Evolutionary conservation across 306 rosid species (phyloP), one percentile per base, ranked within the genome.

Genomic region (Trifolium fragiferum): DNA sequence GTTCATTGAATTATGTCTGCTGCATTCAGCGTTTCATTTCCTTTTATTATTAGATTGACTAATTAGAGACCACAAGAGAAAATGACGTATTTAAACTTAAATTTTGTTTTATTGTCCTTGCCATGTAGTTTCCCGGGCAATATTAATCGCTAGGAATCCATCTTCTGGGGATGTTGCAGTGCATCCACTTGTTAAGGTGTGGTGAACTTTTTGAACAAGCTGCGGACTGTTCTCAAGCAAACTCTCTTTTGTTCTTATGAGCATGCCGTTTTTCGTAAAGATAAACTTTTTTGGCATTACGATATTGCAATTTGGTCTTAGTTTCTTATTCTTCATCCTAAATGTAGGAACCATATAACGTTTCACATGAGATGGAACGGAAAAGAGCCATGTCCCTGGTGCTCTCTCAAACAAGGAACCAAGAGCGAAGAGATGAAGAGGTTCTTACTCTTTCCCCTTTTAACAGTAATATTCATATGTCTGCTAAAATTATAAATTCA

Each of bases 351-450:
- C 83, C 89, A 10, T 92, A 87, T 76, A 90, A 87, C 64, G 82
- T 87, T 77, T 80, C 91, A 20, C 99, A 85, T 76, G 99, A 92
- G 81, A 80, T 82, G 57, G 96, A 92, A 51, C 87, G 97, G 68
- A 92, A 92, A 80, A 84, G 91, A 66, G 97, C 99, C 19, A 72
- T 92, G 70, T 92, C 93, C 74, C 86, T 92, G 98, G 89, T 90
- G 53, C 99, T 95, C 77, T 95, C 97, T 66, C 98, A 90, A 80
- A 90, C 98, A 76, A 95, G 90, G 84, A 90, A 76, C 40, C 98
- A 92, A 83, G 98, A 92, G 79, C 82, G 83, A 41, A 90, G 81
- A 89, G 98, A 95, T 85, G 85, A 82, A 16, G 99, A 92, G 99
- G 99, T 92, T 57, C 71, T 25, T 68, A 32, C 46, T 4, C n/a